Conservation (phyloP, 2,329 filamentous ascomycete species). For the Colletotrichum destructivum region DNA sequence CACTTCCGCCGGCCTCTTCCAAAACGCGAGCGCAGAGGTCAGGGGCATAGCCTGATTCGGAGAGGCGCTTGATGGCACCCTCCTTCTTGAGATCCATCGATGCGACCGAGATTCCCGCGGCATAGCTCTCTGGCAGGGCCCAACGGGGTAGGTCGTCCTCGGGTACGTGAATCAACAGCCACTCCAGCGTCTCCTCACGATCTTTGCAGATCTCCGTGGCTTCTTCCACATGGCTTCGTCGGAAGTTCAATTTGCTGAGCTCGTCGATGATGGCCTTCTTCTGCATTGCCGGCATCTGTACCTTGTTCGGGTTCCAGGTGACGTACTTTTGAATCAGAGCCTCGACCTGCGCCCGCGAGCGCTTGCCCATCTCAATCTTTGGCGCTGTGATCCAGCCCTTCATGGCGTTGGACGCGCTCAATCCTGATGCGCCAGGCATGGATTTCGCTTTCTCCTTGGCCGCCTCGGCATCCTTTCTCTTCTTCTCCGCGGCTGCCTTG, state of each 20-base stretch:
- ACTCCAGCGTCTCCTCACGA: slow-evolving; percentile 92
- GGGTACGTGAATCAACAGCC: slow-evolving; percentile 96
- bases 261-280: slow-evolving; percentile 78
- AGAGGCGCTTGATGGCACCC: slow-evolving; percentile 84
- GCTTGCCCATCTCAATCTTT: slow-evolving; percentile 92
- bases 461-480: slow-evolving; percentile 79
- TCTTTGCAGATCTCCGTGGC: slow-evolving; percentile 91
- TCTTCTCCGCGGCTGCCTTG: slow-evolving; percentile 83
- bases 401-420: slow-evolving; percentile 66
- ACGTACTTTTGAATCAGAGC: slow-evolving; percentile 82
- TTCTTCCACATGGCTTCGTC: slow-evolving; percentile 90
- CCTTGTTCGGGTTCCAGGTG: slow-evolving; percentile 87
- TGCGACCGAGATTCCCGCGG: slow-evolving; percentile 89
- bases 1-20: slow-evolving; percentile 79
- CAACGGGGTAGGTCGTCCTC: slow-evolving; percentile 96
- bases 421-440: slow-evolving; percentile 71
- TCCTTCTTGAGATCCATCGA: slow-evolving; percentile 86
- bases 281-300: slow-evolving; percentile 73
- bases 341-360: slow-evolving; percentile 85
- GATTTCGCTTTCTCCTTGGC: slow-evolving; percentile 78
- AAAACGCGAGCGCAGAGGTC: slow-evolving; percentile 87
- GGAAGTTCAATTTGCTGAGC: slow-evolving; percentile 85
- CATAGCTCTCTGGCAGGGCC: slow-evolving; percentile 93
- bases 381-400: slow-evolving; percentile 88
- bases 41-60: slow-evolving; percentile 85